Conservation (phyloP, 306 rosid genomes). For the Pueraria montana region DNA sequence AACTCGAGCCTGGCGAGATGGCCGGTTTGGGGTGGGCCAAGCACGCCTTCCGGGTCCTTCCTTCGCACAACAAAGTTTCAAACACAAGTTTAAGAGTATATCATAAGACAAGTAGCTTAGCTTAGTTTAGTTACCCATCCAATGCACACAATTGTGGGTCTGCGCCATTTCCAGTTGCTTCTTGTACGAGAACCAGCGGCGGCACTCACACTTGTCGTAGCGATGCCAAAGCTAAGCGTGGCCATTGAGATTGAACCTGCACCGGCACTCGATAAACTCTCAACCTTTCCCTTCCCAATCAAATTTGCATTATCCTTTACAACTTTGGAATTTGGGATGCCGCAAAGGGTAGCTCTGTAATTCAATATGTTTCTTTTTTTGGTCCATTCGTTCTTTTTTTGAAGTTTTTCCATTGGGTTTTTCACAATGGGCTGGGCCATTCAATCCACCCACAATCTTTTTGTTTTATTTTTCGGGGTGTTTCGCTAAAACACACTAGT, state of each 20-base stretch:
- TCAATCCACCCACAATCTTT: background rate
- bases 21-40: conserved; percentile 76
- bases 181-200: conserved; percentile 23
- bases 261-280: background rate
- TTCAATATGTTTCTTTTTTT: background rate
- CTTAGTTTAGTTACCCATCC: conserved; percentile 67
- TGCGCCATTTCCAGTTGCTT: conserved; percentile 28
- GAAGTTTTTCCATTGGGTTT: background rate
- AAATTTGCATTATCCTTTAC: background rate
- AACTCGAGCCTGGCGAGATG: conserved; percentile 82
- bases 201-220: conserved; percentile 47
- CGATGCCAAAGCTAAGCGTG: conserved; percentile 71
- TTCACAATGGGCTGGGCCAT: background rate
- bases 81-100: background rate
- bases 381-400: no score
- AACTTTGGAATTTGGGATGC: background rate
- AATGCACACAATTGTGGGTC: conserved; percentile 60
- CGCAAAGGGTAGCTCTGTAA: conserved; percentile 11
- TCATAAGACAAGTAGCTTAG: background rate
- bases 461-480: background rate
- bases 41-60: conserved; percentile 92
- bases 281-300: background rate
- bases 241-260: conserved; percentile 61
- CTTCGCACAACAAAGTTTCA: conserved; percentile 20
- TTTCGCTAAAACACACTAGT: no score